Conservation (phyloP, 352 stramenopile genomes). For the Globisporangium splendens region DNA sequence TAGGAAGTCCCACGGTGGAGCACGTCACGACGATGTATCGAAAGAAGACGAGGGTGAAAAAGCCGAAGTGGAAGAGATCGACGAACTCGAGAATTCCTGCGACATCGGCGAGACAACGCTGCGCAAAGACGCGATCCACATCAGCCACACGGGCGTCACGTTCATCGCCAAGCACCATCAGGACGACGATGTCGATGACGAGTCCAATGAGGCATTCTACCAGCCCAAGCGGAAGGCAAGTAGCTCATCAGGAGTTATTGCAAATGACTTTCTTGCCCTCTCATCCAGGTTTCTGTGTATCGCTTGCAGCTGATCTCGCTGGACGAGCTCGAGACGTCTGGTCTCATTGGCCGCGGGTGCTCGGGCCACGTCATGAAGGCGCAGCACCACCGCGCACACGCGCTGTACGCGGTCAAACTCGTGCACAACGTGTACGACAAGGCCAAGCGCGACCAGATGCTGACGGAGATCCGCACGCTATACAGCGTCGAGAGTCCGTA, state of each 20-base stretch:
- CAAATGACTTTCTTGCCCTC: too few relatives aligned
- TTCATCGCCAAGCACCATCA: conserved; percentile 26
- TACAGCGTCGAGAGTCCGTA: conserved; percentile 67
- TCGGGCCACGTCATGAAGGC: conserved; percentile 65
- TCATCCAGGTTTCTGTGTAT: background rate
- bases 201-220: conserved; percentile 6
- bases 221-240: conserved; percentile 11
- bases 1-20: conserved; percentile 2
- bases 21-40: background rate
- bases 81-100: conserved; percentile 62
- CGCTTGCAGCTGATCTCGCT: conserved; percentile 32
- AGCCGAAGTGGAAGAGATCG: conserved; percentile 24
- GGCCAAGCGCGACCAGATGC: conserved; percentile 62
- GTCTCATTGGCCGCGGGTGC: conserved; percentile 56
- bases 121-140: conserved; percentile 58
- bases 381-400: conserved; percentile 27
- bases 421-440: conserved; percentile 81
- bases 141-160: conserved; percentile 62
- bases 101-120: conserved; percentile 75
- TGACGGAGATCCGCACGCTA: conserved; percentile 75
- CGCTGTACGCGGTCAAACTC: conserved; percentile 65
- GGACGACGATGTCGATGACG: conserved; percentile 22
- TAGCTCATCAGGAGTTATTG: background rate
- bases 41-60: conserved; percentile 12
- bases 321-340: conserved; percentile 47